Percentiles rank a stretch among this genome's conserved stretches.
These are phyloP conservation scores for Euclidium syriacum DNA, from an alignment of 345 rosid genomes.

Conservation along the genomic window DNA sequence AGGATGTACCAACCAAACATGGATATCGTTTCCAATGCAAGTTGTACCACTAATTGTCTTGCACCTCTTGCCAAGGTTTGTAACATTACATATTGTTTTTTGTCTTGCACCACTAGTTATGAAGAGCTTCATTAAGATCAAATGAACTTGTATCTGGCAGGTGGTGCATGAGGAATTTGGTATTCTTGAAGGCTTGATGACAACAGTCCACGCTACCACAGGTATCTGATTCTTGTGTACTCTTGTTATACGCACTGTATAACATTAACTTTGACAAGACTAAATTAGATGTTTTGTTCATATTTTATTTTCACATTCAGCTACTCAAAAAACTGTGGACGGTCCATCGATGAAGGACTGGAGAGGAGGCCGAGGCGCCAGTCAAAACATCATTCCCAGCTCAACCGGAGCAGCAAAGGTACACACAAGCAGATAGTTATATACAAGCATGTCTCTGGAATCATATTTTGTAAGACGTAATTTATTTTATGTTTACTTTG, in stretches of 20 bases:
- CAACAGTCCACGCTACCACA: slow-evolving; percentile 97
- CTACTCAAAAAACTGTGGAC: slow-evolving; percentile 94
- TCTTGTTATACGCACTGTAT: slow-evolving; percentile 1
- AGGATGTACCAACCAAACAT: slow-evolving; percentile 64
- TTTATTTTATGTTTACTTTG: not conserved
- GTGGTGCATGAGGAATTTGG: slow-evolving; percentile 96
- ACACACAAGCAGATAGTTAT: not conserved
- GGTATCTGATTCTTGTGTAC: slow-evolving; percentile 38
- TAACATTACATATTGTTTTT: not conserved
- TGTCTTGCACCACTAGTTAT: not conserved
- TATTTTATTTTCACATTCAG: slow-evolving; percentile 37
- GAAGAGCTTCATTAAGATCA: not conserved
- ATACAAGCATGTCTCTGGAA: not conserved
- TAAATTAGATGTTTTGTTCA: not conserved
- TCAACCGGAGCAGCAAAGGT: slow-evolving; percentile 99
- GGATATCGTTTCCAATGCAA: slow-evolving; percentile 93
- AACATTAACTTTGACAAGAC: not conserved
- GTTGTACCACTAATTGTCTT: slow-evolving; percentile 97
- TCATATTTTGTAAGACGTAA: not conserved
- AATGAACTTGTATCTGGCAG: slow-evolving; percentile 33
- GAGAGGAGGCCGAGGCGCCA: slow-evolving; percentile 98
- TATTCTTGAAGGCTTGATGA: slow-evolving; percentile 89
- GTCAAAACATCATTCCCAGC: slow-evolving; percentile 94
- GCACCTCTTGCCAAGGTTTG: slow-evolving; percentile 98
- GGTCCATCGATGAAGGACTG: slow-evolving; percentile 98